Percentiles rank a stretch among this genome's conserved stretches.
Conservation (phyloP, 129 eudicot species). For the Cynara cardunculus region DNA sequence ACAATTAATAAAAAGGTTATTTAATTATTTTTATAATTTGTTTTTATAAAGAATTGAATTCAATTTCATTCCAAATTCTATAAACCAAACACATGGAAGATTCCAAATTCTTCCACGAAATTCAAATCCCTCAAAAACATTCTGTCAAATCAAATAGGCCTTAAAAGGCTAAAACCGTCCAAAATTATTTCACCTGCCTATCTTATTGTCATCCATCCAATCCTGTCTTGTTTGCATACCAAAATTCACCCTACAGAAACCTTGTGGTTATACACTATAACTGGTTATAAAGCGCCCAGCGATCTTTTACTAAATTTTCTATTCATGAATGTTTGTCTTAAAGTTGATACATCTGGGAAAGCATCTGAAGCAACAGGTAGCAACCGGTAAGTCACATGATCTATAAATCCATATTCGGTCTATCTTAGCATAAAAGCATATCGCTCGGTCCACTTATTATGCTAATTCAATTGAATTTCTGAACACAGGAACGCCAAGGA, state of each 20-base stretch:
- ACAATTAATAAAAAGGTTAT: too few species aligned
- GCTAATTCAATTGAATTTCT: background rate
- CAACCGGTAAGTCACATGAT: constrained; percentile 37
- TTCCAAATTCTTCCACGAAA: too few species aligned
- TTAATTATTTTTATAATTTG: too few species aligned
- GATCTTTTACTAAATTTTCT: background rate
- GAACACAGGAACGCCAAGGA: constrained; percentile 31
- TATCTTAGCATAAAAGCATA: background rate
- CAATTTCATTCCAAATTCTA: too few species aligned
- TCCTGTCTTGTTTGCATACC: background rate
- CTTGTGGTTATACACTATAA: background rate
- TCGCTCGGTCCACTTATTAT: background rate
- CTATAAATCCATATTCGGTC: background rate
- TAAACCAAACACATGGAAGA: too few species aligned
- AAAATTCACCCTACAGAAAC: background rate
- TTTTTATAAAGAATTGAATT: too few species aligned
- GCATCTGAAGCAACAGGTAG: constrained; percentile 31
- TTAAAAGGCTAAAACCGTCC: background rate
- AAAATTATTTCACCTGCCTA: background rate
- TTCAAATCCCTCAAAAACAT: too few species aligned
- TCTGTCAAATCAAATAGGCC: too few species aligned
- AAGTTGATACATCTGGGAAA: constrained; percentile 42
- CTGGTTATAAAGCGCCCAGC: background rate
- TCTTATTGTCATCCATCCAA: background rate
- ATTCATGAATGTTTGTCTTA: constrained; percentile 3